A percentile compares a stretch with the other conserved stretches of the same genome.
These are phyloP conservation scores for Ganoderma boninense DNA, from an alignment of 1,284 basidiomycete genomes.

Conservation along the genomic window DNA sequence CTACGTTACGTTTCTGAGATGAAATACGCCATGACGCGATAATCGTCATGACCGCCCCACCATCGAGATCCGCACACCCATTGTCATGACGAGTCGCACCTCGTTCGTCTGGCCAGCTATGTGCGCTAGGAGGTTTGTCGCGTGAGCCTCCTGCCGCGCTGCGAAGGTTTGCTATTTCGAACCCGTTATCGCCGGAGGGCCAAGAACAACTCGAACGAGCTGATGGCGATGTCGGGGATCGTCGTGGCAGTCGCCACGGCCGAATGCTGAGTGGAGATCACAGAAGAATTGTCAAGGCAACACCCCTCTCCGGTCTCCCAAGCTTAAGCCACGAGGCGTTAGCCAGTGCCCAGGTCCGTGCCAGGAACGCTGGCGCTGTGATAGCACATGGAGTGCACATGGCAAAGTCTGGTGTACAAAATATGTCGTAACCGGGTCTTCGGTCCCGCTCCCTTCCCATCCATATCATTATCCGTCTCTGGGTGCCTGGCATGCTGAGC, in stretches of 20 bases:
- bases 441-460: constrained; percentile 3
- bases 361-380: background rate
- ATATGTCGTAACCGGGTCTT: constrained; percentile 1
- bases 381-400: background rate
- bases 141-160: background rate
- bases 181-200: constrained; percentile 28
- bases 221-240: constrained; percentile 31
- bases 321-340: constrained; percentile 13
- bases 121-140: constrained; percentile 1
- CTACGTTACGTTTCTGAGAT: constrained; percentile 12
- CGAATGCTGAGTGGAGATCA: constrained; percentile 10
- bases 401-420: background rate
- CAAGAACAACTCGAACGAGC: constrained; percentile 18
- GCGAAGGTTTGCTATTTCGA: constrained; percentile 8
- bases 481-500: background rate
- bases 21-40: constrained; percentile 12
- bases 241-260: constrained; percentile 18
- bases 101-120: constrained; percentile 4
- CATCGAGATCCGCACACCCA: constrained; percentile 20
- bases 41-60: constrained; percentile 19
- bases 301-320: constrained; percentile 15
- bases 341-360: background rate
- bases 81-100: constrained; percentile 29
- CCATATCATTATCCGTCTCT: background rate
- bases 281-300: constrained; percentile 23